Percentiles rank a stretch among this genome's conserved stretches.
Conservation (phyloP, 2,329 filamentous ascomycete species). For the Arthroderma uncinatum region DNA sequence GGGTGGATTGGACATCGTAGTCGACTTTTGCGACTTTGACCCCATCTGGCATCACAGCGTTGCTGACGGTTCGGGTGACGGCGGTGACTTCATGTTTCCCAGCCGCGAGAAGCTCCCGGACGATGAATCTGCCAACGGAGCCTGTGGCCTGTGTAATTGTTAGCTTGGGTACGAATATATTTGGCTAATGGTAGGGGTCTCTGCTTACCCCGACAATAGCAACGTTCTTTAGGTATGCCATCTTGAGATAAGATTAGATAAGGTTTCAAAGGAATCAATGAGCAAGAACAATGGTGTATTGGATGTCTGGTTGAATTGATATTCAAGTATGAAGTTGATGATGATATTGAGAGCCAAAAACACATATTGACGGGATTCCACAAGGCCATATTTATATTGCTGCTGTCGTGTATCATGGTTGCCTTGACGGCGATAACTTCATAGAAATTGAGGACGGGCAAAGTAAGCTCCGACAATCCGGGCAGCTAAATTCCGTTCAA, state of each 20-base stretch:
- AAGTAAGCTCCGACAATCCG: neutral
- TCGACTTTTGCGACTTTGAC: conserved; percentile 36
- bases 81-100: conserved; percentile 45
- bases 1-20: conserved; percentile 37
- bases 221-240: neutral
- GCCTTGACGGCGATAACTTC: neutral
- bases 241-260: neutral
- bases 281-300: neutral
- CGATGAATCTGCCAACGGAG: conserved; percentile 23
- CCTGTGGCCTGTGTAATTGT: conserved; percentile 24
- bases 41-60: conserved; percentile 35
- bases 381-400: neutral
- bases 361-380: neutral
- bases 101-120: conserved; percentile 32
- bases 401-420: neutral
- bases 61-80: conserved; percentile 38
- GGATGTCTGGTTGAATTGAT: neutral
- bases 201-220: conserved; percentile 1
- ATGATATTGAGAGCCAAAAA: neutral
- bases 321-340: neutral
- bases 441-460: neutral
- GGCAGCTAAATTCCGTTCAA: no score
- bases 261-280: neutral
- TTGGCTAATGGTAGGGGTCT: neutral
- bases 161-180: neutral